A percentile compares a stretch with the other conserved stretches of the same genome.
Conservation (phyloP, 805 yeast genomes). For the Yamadazyma sp. region DNA sequence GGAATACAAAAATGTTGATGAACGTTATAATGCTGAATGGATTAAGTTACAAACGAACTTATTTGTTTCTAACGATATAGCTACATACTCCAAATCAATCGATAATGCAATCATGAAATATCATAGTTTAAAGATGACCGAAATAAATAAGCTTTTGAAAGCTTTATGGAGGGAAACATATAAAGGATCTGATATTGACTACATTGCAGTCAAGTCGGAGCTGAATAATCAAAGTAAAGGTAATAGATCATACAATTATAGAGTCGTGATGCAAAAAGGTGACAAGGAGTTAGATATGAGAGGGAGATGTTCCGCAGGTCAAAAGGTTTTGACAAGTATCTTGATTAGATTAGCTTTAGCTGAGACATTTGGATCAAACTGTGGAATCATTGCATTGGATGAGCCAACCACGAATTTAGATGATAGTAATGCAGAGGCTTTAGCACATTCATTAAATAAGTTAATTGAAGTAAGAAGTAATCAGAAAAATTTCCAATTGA, state of each 20-base stretch:
- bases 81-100: conserved; percentile 76
- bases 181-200: conserved; percentile 92
- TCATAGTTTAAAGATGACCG: conserved; percentile 89
- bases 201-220: conserved; percentile 83
- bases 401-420: conserved; percentile 98
- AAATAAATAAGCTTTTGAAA: conserved; percentile 80
- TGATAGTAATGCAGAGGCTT: conserved; percentile 79
- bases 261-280: conserved; percentile 93
- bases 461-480: conserved; percentile 71
- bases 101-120: conserved; percentile 92
- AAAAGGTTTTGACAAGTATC: conserved; percentile 88
- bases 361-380: conserved; percentile 90
- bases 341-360: conserved; percentile 88
- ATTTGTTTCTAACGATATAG: conserved; percentile 76
- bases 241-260: conserved; percentile 77
- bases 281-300: conserved; percentile 95
- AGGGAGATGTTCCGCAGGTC: conserved; percentile 98
- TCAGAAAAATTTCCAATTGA: conserved; percentile 88
- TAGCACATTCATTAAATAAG: conserved; percentile 74
- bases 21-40: conserved; percentile 64
- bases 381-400: conserved; percentile 94
- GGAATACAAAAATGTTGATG: conserved; percentile 70
- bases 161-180: conserved; percentile 94
- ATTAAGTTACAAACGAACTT: conserved; percentile 72
- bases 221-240: conserved; percentile 49